Base-by-base conservation (phyloP, 129 eudicot genomes). In the Mikania micrantha region DNA sequence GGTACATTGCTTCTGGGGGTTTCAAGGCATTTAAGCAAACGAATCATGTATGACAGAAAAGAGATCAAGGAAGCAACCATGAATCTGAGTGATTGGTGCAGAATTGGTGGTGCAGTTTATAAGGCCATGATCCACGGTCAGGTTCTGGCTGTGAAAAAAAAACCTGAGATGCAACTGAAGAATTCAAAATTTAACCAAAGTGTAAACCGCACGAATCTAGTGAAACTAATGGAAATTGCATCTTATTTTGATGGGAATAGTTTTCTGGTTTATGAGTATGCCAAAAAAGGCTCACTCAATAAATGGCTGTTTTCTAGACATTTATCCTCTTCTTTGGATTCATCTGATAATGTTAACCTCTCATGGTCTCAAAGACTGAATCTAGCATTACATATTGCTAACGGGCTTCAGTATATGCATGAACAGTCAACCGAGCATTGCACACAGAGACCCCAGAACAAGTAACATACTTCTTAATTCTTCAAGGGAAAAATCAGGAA, bases 401-500 rank as follows among this genome's bases (percentile, higher is more conserved):
- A 81, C 25, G 96, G 90, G 12, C 82, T 88, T 16, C 96, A 88
- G 3, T 88, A 88, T 75, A 78, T 88, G 92, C 92, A 85, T 47
- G 96, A 88, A 72, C 92, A 85, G 57, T 75, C 88, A 85, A 61
- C 96, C 96, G 9, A 88, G 85, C 66, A 78, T 88, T 11, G 85
- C 82, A 58, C 96, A 88, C 47, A 73, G 88, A 66, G 90, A 85
- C 69, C 73, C 85, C 42, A 67, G 77, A 62, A 81, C 92, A 29
- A 85, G 82, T 69, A 88, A 85, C 57, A 85, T 88, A 76, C 96
- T 88, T 78, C 85, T 88, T 2, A 88, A 88, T 60, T 80, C 92
- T 28, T 88, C 31, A 88, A 81, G 77, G 96, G 85, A 48, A 88
- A 85, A 80, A 83, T 85, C 11, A 70, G 79, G 4, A 88, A 88